Base-by-base conservation (phyloP, 2,329 filamentous ascomycete genomes). In the Botrytis cinerea region DNA sequence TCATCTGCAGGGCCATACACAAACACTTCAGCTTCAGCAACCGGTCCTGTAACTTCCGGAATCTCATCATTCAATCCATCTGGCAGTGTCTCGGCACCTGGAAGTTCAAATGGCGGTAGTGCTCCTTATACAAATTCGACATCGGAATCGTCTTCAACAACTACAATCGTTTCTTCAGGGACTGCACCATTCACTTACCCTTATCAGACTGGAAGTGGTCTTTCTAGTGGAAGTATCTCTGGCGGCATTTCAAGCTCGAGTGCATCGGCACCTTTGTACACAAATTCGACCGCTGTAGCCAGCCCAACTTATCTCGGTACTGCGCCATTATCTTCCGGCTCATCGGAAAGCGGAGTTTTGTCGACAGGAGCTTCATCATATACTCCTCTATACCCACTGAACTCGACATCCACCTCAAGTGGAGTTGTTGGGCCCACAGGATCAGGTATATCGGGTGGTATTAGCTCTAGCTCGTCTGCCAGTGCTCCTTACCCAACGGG, bases 401-500 rank as follows among this genome's bases (percentile, higher is more conserved):
- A 64, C 46, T 73, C 54, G 25, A 69, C 71, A 54, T 45, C 38
- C 1, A 25, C 28, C 6, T 54, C 72, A 64, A 38, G 66, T n/a
- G 67, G 67, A 38, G 38, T 32, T 60, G 14, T 25, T 25, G 60
- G 67, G 8, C 22, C 60, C 8, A 63, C 67, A 12, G 46, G 48
- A n/a, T 61, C 71, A 46, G 28, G 40, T 20, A 28, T 71, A 18
- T 64, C 72, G 18, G 67, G 59, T 46, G 72, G 67, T 40, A 28
- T 71, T 38, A 64, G 48, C 32, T 46, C n/a, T 8, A 73, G 60
- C 43, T 46, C 51, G 14, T 59, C 38, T 51, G 18, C 22, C 8
- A 40, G 59, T 61, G 62, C 59, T 18, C 70, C 74, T 54, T 76
- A 73, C n/a, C 74, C 75, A 38, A 69, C 61, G 28, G 69, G 70